Base-by-base conservation (phyloP, 2,329 filamentous ascomycete species). In the Fusarium zealandicum region DNA sequence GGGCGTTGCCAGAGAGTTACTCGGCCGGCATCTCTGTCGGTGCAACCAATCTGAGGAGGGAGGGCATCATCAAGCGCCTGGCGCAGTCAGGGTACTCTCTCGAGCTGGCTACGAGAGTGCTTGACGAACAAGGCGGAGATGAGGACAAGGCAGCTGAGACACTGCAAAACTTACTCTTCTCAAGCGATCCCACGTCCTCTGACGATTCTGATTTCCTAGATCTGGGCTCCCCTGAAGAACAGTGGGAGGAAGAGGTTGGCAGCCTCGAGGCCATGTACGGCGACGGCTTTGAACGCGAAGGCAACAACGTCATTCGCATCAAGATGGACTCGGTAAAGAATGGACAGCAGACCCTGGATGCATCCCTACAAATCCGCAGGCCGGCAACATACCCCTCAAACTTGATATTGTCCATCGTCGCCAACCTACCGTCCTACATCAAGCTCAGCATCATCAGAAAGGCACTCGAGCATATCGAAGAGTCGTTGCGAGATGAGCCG, bases 1-100 rank as follows among this genome's bases (percentile, higher is more conserved):
- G 93, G 92, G 91, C 91, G 65, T 78, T 99, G 35, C 95, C 95
- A 0, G 93, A 96, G 74, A 90, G 88, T 57, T 99, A 99, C 72
- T 87, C 90, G 10, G 93, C 93, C 22, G 95, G 95, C 17, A 88
- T 98, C 20, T 92, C 88, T 37, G 87, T 99, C 60, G 93, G 88
- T 1, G 90, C 90, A 43, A 89, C 87, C 6, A 89, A 97, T 70
- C 73, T 97, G 56, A 90, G 86, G 70, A 85, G 86, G 63, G 93
- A 98, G 71, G 88, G 86, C 4, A 89, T 90, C 50, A 85, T 97
- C 64, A 92, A 95, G 70, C 83, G 93, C 10, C 81, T 99, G 16
- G 82, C 91, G 6, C 82, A 90, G 66, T 87, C 90, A 18, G 95
- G 95, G 2, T 99, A 98, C 73, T 89, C 93, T 1, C 73, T 82